phyloP scores from a whole-genome alignment of 441 rosid species.

The Arabidopsis lyrata region DNA sequence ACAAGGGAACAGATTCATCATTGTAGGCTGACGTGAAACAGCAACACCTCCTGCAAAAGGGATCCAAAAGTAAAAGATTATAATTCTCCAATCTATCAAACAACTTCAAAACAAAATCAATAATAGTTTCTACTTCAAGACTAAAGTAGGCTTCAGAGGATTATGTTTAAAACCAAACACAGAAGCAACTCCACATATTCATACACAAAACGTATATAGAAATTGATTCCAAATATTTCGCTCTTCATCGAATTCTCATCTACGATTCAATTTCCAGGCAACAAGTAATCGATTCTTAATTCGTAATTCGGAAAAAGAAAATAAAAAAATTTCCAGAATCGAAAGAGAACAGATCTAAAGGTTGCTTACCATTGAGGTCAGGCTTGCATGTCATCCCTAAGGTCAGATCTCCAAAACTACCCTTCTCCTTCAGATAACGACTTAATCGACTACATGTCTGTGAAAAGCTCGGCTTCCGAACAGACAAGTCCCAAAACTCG shows the following conservation, averaged over 20 bases:
- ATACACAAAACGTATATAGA: neutral
- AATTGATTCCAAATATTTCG: neutral
- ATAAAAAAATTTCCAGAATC: neutral
- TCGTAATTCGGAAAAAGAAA: neutral
- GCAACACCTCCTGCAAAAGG: slow-evolving; percentile 51
- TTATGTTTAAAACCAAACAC: neutral
- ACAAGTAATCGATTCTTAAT: slow-evolving; percentile 4
- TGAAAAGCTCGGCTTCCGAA: slow-evolving; percentile 60
- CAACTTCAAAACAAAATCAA: neutral
- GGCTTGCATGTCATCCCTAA: slow-evolving; percentile 63
- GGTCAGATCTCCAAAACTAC: slow-evolving; percentile 76
- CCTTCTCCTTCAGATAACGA: slow-evolving; percentile 76
- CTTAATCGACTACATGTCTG: slow-evolving; percentile 74
- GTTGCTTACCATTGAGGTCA: slow-evolving; percentile 45
- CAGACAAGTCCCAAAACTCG: slow-evolving; percentile 46
- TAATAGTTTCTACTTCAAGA: neutral
- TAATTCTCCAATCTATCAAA: neutral
- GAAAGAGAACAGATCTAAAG: slow-evolving; percentile 8
- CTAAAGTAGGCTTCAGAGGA: neutral
- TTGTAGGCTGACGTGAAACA: slow-evolving; percentile 43
- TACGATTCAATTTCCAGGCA: neutral
- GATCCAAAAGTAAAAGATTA: neutral
- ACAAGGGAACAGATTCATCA: slow-evolving; percentile 73
- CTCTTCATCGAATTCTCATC: neutral
- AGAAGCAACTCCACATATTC: neutral